Percentiles rank a stretch among this genome's conserved stretches.
Conservation (phyloP, 2,329 filamentous ascomycete species). For the Grosmannia clavigera region DNA sequence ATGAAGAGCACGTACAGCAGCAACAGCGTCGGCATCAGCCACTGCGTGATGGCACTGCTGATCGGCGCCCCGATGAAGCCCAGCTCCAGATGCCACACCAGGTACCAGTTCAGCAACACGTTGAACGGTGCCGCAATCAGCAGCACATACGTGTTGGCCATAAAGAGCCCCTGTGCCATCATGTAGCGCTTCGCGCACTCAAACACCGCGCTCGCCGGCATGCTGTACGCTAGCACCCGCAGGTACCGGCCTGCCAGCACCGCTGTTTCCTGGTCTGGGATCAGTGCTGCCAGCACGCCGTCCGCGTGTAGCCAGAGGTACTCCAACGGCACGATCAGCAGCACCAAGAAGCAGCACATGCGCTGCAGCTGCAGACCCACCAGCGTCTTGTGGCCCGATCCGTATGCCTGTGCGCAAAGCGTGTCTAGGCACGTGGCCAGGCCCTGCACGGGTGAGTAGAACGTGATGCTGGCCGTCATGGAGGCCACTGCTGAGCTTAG, state of each 20-base stretch:
- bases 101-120: constrained; percentile 63
- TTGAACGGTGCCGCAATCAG: constrained; percentile 67
- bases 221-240: constrained; percentile 54
- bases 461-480: constrained; percentile 72
- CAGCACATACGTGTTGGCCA: constrained; percentile 66
- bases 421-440: constrained; percentile 85
- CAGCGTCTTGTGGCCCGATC: constrained; percentile 77
- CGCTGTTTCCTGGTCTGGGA: constrained; percentile 61
- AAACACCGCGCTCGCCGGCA: constrained; percentile 64
- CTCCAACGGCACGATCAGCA: constrained; percentile 58
- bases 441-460: constrained; percentile 68
- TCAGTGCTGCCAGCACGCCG: constrained; percentile 48
- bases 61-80: constrained; percentile 70
- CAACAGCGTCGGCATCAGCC: constrained; percentile 58
- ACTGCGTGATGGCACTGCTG: constrained; percentile 64
- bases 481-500: constrained; percentile 36
- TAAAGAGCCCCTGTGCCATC: constrained; percentile 71
- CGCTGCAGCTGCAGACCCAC: constrained; percentile 74
- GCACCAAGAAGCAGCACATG: constrained; percentile 63
- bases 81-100: constrained; percentile 59
- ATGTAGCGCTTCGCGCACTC: constrained; percentile 70
- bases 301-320: constrained; percentile 58
- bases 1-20: constrained; percentile 63
- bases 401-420: constrained; percentile 86
- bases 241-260: constrained; percentile 62